Evolutionary conservation across 257 asterid genomes (phyloP).

Genomic region (Solanum corneliomulleri): DNA sequence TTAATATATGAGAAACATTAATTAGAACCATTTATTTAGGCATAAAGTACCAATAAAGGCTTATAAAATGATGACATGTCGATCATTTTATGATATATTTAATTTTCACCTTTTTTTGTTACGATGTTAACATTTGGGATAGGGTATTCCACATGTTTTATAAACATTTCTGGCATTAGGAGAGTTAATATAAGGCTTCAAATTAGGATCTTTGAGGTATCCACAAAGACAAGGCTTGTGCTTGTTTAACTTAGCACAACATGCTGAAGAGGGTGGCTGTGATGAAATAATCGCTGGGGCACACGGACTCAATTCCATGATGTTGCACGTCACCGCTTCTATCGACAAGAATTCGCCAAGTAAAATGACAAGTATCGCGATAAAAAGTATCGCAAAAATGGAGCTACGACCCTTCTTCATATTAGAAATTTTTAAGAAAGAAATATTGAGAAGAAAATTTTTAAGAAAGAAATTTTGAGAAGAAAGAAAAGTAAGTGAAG

Average conservation of each 20-base stretch:
- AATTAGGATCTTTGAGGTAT: slow-evolving; percentile 2
- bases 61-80: neutral
- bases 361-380: neutral
- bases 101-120: neutral
- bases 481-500: neutral
- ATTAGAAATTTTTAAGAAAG: neutral
- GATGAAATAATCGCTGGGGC: neutral
- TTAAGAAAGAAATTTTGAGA: neutral
- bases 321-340: slow-evolving; percentile 7
- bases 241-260: slow-evolving; percentile 9
- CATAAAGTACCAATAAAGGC: neutral
- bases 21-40: neutral
- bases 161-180: slow-evolving; percentile 11
- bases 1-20: neutral
- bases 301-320: slow-evolving; percentile 4
- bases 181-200: slow-evolving; percentile 2
- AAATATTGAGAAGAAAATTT: neutral
- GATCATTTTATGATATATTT: neutral
- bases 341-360: neutral
- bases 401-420: neutral
- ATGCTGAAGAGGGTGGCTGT: neutral
- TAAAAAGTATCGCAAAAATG: neutral
- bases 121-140: neutral
- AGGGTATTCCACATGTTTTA: neutral
- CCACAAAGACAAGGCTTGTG: slow-evolving; percentile 23